Evolutionary conservation across 176 grass and related monocot genomes (phyloP), one percentile per base, ranked within the genome.

Genomic region (Carex parvula): DNA sequence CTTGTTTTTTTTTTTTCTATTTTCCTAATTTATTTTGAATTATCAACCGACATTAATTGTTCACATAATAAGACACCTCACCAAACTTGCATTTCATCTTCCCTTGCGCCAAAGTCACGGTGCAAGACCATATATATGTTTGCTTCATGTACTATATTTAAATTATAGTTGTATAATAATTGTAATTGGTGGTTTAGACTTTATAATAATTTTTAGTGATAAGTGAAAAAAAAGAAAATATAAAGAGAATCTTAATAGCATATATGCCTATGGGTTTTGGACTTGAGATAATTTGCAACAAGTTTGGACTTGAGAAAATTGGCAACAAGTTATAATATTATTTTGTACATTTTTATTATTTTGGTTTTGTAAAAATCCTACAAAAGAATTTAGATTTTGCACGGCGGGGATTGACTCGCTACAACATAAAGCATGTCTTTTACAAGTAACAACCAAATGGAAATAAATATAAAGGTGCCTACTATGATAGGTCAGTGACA

Each of bases 31-130:
- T 54, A 8, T 10, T 53, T 55, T 83, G 41, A 83, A 83, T 83
- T 69, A 52, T 83, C 39, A 53, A 69, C 39, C 39, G 18, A 68
- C 42, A n/a, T 83, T 39, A 39, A 39, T 39, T 53, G 44, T 83
- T 64, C 79, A 64, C 18, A 81, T 48, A 64, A 81, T 64, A 64
- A 15, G 79, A 81, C 79, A 81, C 60, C n/a, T 81, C 79, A 81
- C 56, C 79, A 46, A 44, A 81, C 60, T 64, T 64, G 15, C 20
- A 81, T 81, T 64, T 7, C 24, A 32, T 33, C 46, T 76, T 29
- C 33, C 33, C 66, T 69, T 48, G 11, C n/a, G 11, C 10, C 17
- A 80, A 41, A 80, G 30, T 60, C 30, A 58, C 61, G 32, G 78
- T 61, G 21, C 8, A 22, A 22, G 9, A 62, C 20, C 57, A 53